These are phyloP conservation scores for Primulina eburnea DNA, from an alignment of 257 asterid genomes.

Conservation along the genomic window DNA sequence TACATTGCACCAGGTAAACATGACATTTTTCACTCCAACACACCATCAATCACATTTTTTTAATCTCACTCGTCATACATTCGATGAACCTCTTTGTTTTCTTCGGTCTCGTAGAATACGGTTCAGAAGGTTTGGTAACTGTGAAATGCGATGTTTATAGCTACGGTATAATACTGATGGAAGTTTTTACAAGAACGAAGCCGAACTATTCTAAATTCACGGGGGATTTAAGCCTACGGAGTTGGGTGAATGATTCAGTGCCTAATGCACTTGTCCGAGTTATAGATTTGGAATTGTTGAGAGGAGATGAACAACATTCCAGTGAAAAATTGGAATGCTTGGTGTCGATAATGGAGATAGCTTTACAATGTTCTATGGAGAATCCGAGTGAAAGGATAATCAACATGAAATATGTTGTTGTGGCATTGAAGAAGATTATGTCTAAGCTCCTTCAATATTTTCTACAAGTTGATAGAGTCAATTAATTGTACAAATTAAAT, in stretches of 20 bases:
- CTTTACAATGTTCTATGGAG: slow-evolving; percentile 20
- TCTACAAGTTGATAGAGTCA: no score
- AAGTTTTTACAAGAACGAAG: slow-evolving; percentile 27
- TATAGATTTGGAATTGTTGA: slow-evolving; percentile 20
- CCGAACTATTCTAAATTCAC: slow-evolving; percentile 23
- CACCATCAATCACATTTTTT: not conserved
- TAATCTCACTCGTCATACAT: no score
- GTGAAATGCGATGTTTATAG: slow-evolving; percentile 32
- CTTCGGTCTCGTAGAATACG: slow-evolving; percentile 20
- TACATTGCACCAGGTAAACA: slow-evolving; percentile 34
- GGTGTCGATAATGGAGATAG: slow-evolving; percentile 22
- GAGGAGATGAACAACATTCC: slow-evolving; percentile 6
- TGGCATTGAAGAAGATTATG: slow-evolving; percentile 21
- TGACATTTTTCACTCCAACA: not conserved
- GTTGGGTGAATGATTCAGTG: slow-evolving; percentile 7
- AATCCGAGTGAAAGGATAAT: slow-evolving; percentile 13
- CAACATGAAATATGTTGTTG: slow-evolving; percentile 18
- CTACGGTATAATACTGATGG: slow-evolving; percentile 31
- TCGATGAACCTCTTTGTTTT: not conserved
- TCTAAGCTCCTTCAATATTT: not conserved
- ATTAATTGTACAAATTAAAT: no score
- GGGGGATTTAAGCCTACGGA: slow-evolving; percentile 22
- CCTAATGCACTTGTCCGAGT: slow-evolving; percentile 4
- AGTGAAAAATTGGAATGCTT: slow-evolving; percentile 9
- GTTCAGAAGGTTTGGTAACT: slow-evolving; percentile 25